These are phyloP conservation scores for Syzygium aromaticum DNA, from an alignment of 345 rosid species.

Conservation along the genomic window DNA sequence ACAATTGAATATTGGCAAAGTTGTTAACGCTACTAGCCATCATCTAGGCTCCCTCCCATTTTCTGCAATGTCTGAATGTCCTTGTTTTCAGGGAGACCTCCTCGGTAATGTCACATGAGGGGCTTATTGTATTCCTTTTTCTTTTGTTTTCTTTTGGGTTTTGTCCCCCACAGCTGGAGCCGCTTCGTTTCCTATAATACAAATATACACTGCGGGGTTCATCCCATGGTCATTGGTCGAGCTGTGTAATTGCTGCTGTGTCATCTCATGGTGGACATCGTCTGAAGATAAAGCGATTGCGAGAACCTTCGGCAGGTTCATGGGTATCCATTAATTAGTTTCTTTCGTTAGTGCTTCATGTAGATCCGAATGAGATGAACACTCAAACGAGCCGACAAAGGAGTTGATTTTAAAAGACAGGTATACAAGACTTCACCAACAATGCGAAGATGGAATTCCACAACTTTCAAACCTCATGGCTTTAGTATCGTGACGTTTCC, in stretches of 20 bases:
- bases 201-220: background rate
- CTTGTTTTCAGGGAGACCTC: slow-evolving; percentile 8
- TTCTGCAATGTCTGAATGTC: background rate
- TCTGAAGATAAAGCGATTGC: background rate
- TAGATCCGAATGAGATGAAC: background rate
- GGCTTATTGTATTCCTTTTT: background rate
- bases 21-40: background rate
- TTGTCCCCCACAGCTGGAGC: background rate
- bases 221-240: background rate
- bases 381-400: background rate
- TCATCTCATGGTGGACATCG: background rate
- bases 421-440: background rate
- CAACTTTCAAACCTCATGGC: too few relatives aligned
- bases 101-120: background rate
- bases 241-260: background rate
- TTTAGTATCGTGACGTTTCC: too few relatives aligned
- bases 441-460: too few relatives aligned
- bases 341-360: too few relatives aligned
- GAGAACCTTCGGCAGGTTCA: background rate
- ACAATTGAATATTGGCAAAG: background rate
- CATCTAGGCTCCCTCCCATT: background rate
- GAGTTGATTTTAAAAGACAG: background rate
- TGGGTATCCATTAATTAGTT: background rate
- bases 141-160: background rate
- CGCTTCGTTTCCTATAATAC: background rate